Evolutionary conservation across 192 early-diverging fungal genomes (phyloP).

Genomic region (Coemansia sp.): DNA sequence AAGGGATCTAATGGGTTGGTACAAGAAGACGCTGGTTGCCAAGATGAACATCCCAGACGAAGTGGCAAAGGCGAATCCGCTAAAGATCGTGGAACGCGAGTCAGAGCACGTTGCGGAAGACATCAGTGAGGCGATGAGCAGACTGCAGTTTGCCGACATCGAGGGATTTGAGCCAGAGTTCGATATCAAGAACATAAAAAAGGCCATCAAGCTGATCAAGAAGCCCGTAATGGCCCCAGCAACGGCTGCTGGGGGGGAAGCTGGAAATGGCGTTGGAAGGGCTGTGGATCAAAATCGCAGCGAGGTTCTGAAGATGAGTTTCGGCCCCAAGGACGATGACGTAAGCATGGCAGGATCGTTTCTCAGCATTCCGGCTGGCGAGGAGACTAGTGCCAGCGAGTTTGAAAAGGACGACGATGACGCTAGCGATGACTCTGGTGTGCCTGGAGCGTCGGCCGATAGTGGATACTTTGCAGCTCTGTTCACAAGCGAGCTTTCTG

Average conservation of each 20-base stretch:
- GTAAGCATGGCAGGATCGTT: background rate
- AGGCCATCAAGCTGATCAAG: slow-evolving; percentile 13
- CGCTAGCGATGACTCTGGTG: slow-evolving; percentile 1
- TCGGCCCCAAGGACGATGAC: slow-evolving; percentile 5
- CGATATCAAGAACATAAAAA: slow-evolving; percentile 31
- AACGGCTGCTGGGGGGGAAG: background rate
- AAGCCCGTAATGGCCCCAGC: background rate
- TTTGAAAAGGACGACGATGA: slow-evolving; percentile 1
- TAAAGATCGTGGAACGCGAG: slow-evolving; percentile 38
- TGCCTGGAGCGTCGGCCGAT: background rate
- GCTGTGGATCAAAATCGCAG: background rate
- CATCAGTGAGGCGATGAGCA: slow-evolving; percentile 19
- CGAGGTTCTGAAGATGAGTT: background rate
- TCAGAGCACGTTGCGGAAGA: slow-evolving; percentile 8
- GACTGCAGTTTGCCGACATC: slow-evolving; percentile 49
- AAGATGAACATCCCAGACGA: slow-evolving; percentile 39
- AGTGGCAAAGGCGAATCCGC: slow-evolving; percentile 24
- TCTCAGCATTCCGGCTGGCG: background rate
- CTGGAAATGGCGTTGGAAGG: background rate
- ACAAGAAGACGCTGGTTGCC: slow-evolving; percentile 28
- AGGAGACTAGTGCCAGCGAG: slow-evolving; percentile 1
- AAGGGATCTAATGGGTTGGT: slow-evolving; percentile 20
- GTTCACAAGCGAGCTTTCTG: slow-evolving; percentile 11
- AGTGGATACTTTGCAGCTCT: slow-evolving; percentile 27
- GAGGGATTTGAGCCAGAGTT: slow-evolving; percentile 45